Percentiles rank a stretch among this genome's conserved stretches.
These are phyloP conservation scores for Debaryomyces maramus DNA, from an alignment of 805 yeast genomes.

Conservation along the genomic window DNA sequence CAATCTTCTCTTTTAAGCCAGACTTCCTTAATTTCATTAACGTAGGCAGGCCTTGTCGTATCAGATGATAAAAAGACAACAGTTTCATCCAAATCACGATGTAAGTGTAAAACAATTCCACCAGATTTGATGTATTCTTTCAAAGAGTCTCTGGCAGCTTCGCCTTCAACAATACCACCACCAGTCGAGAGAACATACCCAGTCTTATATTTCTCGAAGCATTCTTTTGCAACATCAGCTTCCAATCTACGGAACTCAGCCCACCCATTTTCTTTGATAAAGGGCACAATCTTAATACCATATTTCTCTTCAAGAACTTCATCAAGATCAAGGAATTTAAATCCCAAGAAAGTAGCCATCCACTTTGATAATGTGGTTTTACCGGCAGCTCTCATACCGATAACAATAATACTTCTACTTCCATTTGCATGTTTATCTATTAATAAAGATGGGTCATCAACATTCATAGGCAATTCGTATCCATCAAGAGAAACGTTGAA, in stretches of 20 bases:
- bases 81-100: slow-evolving; percentile 81
- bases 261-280: slow-evolving; percentile 75
- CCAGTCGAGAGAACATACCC: slow-evolving; percentile 87
- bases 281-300: slow-evolving; percentile 55
- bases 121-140: slow-evolving; percentile 52
- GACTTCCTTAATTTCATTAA: slow-evolving; percentile 75
- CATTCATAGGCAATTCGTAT: slow-evolving; percentile 46
- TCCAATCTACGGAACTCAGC: slow-evolving; percentile 78
- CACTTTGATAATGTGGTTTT: slow-evolving; percentile 83
- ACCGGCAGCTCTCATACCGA: slow-evolving; percentile 99
- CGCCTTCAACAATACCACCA: slow-evolving; percentile 89
- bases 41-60: slow-evolving; percentile 83
- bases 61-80: slow-evolving; percentile 73
- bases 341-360: slow-evolving; percentile 69
- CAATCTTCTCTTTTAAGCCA: slow-evolving; percentile 80
- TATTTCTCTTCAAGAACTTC: slow-evolving; percentile 58
- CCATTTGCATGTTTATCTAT: slow-evolving; percentile 33
- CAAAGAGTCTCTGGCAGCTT: slow-evolving; percentile 63
- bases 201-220: slow-evolving; percentile 36
- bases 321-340: slow-evolving; percentile 75
- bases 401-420: slow-evolving; percentile 64
- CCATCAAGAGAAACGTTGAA: slow-evolving; percentile 73
- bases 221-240: slow-evolving; percentile 51
- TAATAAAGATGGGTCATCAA: slow-evolving; percentile 17
- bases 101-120: slow-evolving; percentile 87